Percentiles rank a stretch among this genome's conserved stretches.
These are phyloP conservation scores for Davidsoniella virescens DNA, from an alignment of 2,329 filamentous ascomycete genomes.

Conservation along the genomic window DNA sequence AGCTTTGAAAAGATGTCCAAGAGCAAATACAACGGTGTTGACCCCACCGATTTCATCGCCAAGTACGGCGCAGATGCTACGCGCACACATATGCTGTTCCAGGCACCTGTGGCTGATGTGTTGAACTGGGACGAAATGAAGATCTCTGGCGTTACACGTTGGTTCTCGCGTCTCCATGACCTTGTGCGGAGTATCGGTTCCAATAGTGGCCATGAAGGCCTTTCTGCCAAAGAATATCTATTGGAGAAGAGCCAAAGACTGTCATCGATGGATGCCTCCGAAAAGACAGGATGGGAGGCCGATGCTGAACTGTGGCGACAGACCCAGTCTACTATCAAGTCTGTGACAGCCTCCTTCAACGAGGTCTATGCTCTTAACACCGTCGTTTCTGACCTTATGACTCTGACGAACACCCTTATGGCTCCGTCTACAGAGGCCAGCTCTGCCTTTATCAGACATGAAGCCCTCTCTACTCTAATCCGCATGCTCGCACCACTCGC, in stretches of 20 bases:
- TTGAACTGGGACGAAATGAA: constrained; percentile 79
- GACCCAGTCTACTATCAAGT: constrained; percentile 50
- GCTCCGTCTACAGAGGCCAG: constrained; percentile 19
- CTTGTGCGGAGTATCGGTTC: constrained; percentile 25
- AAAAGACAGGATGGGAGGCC: constrained; percentile 27
- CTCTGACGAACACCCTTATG: constrained; percentile 53
- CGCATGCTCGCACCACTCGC: constrained; percentile 65
- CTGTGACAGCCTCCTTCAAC: constrained; percentile 51
- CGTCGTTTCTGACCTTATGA: constrained; percentile 67
- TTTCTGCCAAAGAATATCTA: constrained; percentile 23
- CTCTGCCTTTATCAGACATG: constrained; percentile 28
- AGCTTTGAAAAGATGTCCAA: constrained; percentile 91
- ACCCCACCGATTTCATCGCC: constrained; percentile 55
- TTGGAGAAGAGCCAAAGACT: constrained; percentile 19
- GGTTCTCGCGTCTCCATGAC: constrained; percentile 54
- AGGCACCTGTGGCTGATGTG: constrained; percentile 68
- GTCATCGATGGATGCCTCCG: constrained; percentile 19
- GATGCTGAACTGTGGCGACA: constrained; percentile 43
- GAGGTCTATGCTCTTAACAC: constrained; percentile 68
- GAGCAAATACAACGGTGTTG: constrained; percentile 83
- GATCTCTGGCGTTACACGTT: constrained; percentile 66
- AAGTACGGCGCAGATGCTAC: constrained; percentile 72
- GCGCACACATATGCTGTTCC: constrained; percentile 75
- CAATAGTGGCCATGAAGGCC: neutral
- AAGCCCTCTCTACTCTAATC: constrained; percentile 40